phyloP scores from a whole-genome alignment of 768 basidiomycete species.

The Boletales sp. region DNA sequence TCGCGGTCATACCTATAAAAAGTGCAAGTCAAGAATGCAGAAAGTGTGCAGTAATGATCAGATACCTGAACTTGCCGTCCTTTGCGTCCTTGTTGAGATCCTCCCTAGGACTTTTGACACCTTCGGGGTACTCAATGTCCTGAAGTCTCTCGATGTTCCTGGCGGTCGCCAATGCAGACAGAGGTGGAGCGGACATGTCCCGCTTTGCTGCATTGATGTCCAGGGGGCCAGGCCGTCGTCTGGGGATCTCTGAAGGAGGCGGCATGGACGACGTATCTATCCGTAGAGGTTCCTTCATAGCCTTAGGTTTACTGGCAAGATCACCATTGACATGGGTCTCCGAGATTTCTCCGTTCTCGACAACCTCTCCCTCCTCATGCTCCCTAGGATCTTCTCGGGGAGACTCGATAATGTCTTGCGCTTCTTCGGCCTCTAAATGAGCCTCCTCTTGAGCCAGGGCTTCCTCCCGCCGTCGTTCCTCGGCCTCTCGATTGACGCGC shows the following conservation, averaged over 20 bases:
- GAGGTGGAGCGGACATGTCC: slow-evolving; percentile 29
- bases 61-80: slow-evolving; percentile 86
- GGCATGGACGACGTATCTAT: slow-evolving; percentile 57
- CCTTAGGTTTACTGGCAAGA: slow-evolving; percentile 39
- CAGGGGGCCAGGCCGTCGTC: slow-evolving; percentile 66
- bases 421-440: slow-evolving; percentile 36
- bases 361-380: slow-evolving; percentile 36
- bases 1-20: slow-evolving; percentile 87
- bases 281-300: slow-evolving; percentile 51
- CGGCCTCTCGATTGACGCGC: slow-evolving; percentile 33
- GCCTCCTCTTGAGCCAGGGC: slow-evolving; percentile 17
- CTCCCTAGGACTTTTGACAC: slow-evolving; percentile 74
- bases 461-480: slow-evolving; percentile 29
- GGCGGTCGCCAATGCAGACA: slow-evolving; percentile 74
- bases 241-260: slow-evolving; percentile 35
- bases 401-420: slow-evolving; percentile 30
- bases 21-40: slow-evolving; percentile 5
- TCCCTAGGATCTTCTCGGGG: slow-evolving; percentile 47
- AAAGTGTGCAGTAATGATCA: not conserved
- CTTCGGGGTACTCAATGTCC: slow-evolving; percentile 76
- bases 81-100: slow-evolving; percentile 83
- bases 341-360: slow-evolving; percentile 30
- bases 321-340: slow-evolving; percentile 33
- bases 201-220: slow-evolving; percentile 58
- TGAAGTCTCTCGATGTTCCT: slow-evolving; percentile 81